phyloP scores from a whole-genome alignment of 148 eudicot genomes.

The Drosera capensis region DNA sequence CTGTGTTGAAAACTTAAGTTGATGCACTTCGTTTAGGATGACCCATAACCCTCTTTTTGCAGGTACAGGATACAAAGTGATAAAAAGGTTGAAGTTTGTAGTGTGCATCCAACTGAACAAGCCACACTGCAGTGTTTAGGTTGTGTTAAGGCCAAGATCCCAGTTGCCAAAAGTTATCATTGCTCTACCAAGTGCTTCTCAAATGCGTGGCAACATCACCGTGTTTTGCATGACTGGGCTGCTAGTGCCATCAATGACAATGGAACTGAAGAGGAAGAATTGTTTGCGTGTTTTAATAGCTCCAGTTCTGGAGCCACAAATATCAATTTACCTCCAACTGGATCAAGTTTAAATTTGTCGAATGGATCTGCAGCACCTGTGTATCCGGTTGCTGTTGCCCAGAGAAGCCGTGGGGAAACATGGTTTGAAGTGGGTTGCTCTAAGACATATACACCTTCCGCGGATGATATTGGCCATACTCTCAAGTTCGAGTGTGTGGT shows the following conservation, averaged over 20 bases:
- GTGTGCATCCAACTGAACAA: slow-evolving; percentile 94
- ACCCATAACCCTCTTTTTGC: slow-evolving; percentile 9
- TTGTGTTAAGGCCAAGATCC: slow-evolving; percentile 87
- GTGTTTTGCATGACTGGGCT: slow-evolving; percentile 93
- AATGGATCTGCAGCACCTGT: slow-evolving; percentile 52
- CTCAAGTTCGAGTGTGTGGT: slow-evolving; percentile 92
- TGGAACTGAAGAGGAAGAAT: slow-evolving; percentile 83
- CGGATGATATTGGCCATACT: slow-evolving; percentile 91
- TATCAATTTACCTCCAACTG: slow-evolving; percentile 35
- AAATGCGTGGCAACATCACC: slow-evolving; percentile 99
- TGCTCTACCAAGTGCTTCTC: slow-evolving; percentile 94
- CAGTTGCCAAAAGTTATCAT: slow-evolving; percentile 82
- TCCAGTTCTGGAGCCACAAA: slow-evolving; percentile 48
- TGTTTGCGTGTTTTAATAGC: slow-evolving; percentile 69
- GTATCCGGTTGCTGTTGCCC: slow-evolving; percentile 60
- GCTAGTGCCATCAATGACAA: slow-evolving; percentile 83
- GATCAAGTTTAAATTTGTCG: slow-evolving; percentile 50
- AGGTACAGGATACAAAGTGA: slow-evolving; percentile 98
- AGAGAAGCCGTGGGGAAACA: slow-evolving; percentile 78
- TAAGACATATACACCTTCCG: slow-evolving; percentile 86
- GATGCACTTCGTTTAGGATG: not conserved
- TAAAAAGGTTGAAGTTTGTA: slow-evolving; percentile 75
- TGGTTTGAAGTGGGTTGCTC: slow-evolving; percentile 87
- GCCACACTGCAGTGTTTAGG: slow-evolving; percentile 95
- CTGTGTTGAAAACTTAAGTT: not conserved